Evolutionary conservation across 768 basidiomycete species (phyloP).

Genomic region (Boletus bicolor): DNA sequence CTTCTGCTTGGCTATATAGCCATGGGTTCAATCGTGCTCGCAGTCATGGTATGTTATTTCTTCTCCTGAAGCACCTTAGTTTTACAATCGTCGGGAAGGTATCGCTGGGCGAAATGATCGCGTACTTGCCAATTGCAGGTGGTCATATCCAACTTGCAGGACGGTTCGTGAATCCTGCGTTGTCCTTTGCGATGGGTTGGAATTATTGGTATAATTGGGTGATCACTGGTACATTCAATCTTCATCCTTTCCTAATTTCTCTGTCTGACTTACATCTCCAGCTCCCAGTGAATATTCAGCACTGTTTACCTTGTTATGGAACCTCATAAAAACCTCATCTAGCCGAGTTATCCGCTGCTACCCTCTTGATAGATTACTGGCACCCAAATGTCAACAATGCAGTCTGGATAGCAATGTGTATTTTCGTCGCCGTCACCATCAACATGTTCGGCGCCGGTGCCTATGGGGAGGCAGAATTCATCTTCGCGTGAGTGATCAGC

Average conservation of each 20-base stretch:
- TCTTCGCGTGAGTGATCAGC: conserved; percentile 58
- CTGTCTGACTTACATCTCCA: conserved; percentile 4
- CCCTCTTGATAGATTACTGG: conserved; percentile 79
- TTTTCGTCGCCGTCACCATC: conserved; percentile 73
- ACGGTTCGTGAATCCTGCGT: conserved; percentile 75
- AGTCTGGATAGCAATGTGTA: conserved; percentile 75
- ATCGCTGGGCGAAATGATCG: conserved; percentile 58
- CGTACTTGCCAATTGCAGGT: conserved; percentile 75
- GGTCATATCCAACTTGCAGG: conserved; percentile 80
- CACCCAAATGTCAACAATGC: conserved; percentile 54
- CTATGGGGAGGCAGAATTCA: conserved; percentile 84
- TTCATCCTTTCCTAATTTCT: not conserved
- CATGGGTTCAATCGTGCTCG: conserved; percentile 67
- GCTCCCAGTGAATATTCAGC: conserved; percentile 23
- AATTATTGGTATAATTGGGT: conserved; percentile 49
- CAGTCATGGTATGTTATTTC: conserved; percentile 56
- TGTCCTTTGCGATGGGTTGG: conserved; percentile 57
- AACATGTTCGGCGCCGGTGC: conserved; percentile 74
- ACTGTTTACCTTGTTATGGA: not conserved
- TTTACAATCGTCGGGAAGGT: conserved; percentile 36
- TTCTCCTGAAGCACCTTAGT: not conserved
- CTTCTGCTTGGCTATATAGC: conserved; percentile 66
- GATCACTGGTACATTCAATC: conserved; percentile 17
- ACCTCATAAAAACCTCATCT: conserved; percentile 3
- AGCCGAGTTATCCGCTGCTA: conserved; percentile 43